Percentiles rank a stretch among this genome's conserved stretches.
Conservation (phyloP, 495 filamentous ascomycete species). For the Hypoxylon trugodes region DNA sequence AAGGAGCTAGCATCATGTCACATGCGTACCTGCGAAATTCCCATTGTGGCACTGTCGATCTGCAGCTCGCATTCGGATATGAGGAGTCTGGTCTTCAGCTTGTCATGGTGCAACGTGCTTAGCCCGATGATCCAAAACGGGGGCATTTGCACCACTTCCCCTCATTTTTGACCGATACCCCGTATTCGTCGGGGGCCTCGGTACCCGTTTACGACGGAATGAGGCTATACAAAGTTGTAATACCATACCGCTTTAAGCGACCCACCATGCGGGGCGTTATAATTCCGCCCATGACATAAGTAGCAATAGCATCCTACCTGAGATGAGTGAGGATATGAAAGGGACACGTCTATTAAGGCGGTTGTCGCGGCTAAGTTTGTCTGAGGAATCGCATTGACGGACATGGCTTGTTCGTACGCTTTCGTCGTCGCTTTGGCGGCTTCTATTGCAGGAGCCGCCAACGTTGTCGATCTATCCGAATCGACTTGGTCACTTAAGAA, state of each 20-base stretch:
- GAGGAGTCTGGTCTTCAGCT: too few relatives aligned
- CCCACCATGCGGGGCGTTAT: not conserved
- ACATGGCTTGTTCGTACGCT: slow-evolving; percentile 6
- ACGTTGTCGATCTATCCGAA: slow-evolving; percentile 61
- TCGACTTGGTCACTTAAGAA: slow-evolving; percentile 66
- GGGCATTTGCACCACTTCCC: slow-evolving; percentile 1
- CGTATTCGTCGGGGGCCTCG: too few relatives aligned
- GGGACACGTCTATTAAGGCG: not conserved
- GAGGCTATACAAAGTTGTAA: not conserved
- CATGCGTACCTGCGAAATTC: too few relatives aligned
- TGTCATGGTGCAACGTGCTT: too few relatives aligned
- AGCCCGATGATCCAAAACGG: not conserved
- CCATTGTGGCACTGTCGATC: not conserved
- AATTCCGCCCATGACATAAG: not conserved
- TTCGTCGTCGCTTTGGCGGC: slow-evolving; percentile 7
- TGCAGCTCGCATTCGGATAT: too few relatives aligned
- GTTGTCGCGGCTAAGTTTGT: not conserved
- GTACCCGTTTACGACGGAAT: not conserved
- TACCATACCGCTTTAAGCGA: not conserved
- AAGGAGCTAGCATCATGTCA: too few relatives aligned
- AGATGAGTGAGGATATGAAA: not conserved
- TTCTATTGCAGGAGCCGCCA: slow-evolving; percentile 19
- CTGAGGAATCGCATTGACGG: not conserved
- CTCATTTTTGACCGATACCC: too few relatives aligned
- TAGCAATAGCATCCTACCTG: not conserved